These are phyloP conservation scores for Arachnomyces sp. DNA, from an alignment of 2,329 filamentous ascomycete species.

Conservation along the genomic window DNA sequence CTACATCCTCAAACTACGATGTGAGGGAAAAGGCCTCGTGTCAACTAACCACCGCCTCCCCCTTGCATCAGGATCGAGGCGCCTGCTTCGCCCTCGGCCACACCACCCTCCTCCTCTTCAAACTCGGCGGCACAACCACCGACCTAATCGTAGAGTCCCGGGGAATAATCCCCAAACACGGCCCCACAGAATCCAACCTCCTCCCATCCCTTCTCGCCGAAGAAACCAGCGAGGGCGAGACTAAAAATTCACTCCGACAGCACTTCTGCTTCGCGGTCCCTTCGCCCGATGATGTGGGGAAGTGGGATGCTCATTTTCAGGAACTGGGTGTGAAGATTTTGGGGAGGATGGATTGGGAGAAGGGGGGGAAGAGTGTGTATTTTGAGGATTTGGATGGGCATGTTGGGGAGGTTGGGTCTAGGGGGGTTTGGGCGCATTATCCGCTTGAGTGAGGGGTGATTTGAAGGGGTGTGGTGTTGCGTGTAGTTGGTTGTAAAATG, in stretches of 20 bases:
- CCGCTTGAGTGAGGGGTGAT: slow-evolving; percentile 3
- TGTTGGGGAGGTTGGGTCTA: slow-evolving; percentile 23
- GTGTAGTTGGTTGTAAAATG: too few species aligned
- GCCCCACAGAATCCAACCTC: slow-evolving; percentile 8
- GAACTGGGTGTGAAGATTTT: slow-evolving; percentile 17
- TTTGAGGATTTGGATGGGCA: slow-evolving; percentile 24
- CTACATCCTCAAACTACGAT: not conserved
- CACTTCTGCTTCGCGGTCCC: slow-evolving; percentile 23
- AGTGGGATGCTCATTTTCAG: slow-evolving; percentile 19
- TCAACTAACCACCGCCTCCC: slow-evolving; percentile 10
- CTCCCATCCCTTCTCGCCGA: not conserved
- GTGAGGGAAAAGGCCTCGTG: too few species aligned
- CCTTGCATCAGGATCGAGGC: slow-evolving; percentile 18
- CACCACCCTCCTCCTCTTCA: slow-evolving; percentile 20
- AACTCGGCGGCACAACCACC: slow-evolving; percentile 9
- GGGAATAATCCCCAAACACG: slow-evolving; percentile 10
- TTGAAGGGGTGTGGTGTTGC: slow-evolving; percentile 15
- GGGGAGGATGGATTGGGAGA: slow-evolving; percentile 20
- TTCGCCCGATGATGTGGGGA: slow-evolving; percentile 15
- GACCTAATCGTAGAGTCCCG: slow-evolving; percentile 6
- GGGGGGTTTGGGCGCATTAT: slow-evolving; percentile 24
- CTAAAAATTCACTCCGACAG: slow-evolving; percentile 13
- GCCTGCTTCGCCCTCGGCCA: slow-evolving; percentile 22
- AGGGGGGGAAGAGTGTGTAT: slow-evolving; percentile 23
- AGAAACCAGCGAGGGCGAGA: not conserved